Evolutionary conservation across 163 green algal genomes (phyloP).

Genomic region (Volvox carteri): DNA sequence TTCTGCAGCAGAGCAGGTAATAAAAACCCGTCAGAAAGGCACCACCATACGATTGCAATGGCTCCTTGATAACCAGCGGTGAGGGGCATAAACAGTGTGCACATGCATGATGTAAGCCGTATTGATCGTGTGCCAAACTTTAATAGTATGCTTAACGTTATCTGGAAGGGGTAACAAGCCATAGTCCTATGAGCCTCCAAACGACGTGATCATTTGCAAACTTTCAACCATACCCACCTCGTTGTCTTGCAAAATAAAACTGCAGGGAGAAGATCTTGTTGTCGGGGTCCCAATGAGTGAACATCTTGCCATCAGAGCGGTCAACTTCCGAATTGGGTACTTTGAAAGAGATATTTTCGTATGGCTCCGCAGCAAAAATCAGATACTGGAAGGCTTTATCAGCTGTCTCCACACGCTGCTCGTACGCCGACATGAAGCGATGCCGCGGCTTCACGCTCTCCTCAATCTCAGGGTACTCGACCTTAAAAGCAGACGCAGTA

Average conservation of each 20-base stretch:
- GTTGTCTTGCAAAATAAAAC: conserved; percentile 83
- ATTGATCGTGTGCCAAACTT: not conserved
- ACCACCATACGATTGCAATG: not conserved
- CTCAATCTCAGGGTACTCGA: conserved; percentile 99
- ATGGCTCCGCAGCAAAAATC: conserved; percentile 97
- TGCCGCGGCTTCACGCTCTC: conserved; percentile 91
- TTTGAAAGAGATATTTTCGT: conserved; percentile 98
- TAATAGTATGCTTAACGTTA: not conserved
- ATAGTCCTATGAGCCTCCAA: not conserved
- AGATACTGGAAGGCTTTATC: conserved; percentile 98
- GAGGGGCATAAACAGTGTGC: not conserved
- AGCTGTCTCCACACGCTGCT: conserved; percentile 95
- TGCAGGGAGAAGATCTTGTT: conserved; percentile 92
- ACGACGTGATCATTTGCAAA: not conserved
- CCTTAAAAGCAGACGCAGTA: no score
- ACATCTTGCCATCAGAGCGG: conserved; percentile 86
- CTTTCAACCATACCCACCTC: not conserved
- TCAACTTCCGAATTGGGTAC: conserved; percentile 90
- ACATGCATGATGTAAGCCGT: no score
- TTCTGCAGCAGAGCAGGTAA: not conserved
- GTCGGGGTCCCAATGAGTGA: conserved; percentile 96
- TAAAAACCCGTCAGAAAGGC: not conserved
- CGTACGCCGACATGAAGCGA: conserved; percentile 98
- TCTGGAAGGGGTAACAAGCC: not conserved
- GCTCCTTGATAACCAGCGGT: not conserved